These are phyloP conservation scores for Auxenochlorella pyrenoidosa DNA, from an alignment of 139 green algal species.

Conservation along the genomic window DNA sequence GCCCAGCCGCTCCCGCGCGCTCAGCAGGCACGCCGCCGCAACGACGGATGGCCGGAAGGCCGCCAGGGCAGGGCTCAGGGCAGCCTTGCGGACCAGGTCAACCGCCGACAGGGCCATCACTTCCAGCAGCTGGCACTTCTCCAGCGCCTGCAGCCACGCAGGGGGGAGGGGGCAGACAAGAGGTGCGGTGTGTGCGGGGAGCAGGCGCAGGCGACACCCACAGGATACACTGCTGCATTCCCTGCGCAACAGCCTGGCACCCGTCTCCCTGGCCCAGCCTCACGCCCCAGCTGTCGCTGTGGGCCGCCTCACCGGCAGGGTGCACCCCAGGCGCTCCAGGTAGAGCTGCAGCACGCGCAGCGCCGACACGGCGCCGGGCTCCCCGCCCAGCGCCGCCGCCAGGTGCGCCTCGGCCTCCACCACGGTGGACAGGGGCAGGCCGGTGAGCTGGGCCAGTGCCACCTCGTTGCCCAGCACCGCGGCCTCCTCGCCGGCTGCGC, in stretches of 20 bases:
- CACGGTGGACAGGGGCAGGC: slow-evolving; percentile 42
- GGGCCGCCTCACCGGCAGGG: slow-evolving; percentile 1
- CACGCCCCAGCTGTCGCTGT: too few species aligned
- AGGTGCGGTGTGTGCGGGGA: not conserved
- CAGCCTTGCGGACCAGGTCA: slow-evolving; percentile 29
- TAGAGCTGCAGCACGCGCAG: slow-evolving; percentile 83
- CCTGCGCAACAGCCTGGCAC: not conserved
- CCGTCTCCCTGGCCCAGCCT: not conserved
- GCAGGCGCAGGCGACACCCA: not conserved
- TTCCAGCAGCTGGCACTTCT: slow-evolving; percentile 28
- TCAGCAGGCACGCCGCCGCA: slow-evolving; percentile 43
- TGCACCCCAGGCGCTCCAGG: slow-evolving; percentile 77
- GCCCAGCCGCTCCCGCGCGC: slow-evolving; percentile 28
- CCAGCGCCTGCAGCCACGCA: slow-evolving; percentile 1
- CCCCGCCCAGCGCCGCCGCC: slow-evolving; percentile 44
- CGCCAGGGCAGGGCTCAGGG: slow-evolving; percentile 17
- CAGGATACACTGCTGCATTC: not conserved
- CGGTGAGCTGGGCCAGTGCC: slow-evolving; percentile 25
- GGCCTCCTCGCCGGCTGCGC: slow-evolving; percentile 25
- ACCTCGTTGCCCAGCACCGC: slow-evolving; percentile 12
- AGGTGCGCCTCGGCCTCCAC: slow-evolving; percentile 61
- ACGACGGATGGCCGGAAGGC: slow-evolving; percentile 32
- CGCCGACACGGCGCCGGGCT: slow-evolving; percentile 71
- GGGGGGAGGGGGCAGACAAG: not conserved
- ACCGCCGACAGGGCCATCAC: slow-evolving; percentile 28